phyloP scores from a whole-genome alignment of 2,329 filamentous ascomycete species.

The Daldinia sp. region DNA sequence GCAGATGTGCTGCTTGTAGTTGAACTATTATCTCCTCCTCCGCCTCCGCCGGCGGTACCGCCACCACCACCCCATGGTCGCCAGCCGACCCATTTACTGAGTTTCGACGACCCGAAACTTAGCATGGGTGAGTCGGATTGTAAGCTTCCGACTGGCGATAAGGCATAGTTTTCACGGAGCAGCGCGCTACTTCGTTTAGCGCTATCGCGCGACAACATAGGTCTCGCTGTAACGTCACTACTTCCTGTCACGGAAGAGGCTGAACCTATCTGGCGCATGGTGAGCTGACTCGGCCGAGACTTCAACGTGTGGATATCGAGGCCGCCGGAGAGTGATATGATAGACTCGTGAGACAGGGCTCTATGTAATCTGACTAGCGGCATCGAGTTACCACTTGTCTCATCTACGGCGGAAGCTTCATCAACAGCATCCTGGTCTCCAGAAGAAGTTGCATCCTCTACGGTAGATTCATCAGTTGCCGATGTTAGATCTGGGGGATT shows the following conservation, averaged over 20 bases:
- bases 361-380: slow-evolving; percentile 68
- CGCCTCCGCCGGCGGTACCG: slow-evolving; percentile 32
- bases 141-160: slow-evolving; percentile 52
- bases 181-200: slow-evolving; percentile 65
- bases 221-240: slow-evolving; percentile 69
- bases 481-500: slow-evolving; percentile 50
- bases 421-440: slow-evolving; percentile 43
- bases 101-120: slow-evolving; percentile 44
- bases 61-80: slow-evolving; percentile 49
- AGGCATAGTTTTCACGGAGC: slow-evolving; percentile 65
- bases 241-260: slow-evolving; percentile 67
- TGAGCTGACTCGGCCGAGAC: slow-evolving; percentile 79
- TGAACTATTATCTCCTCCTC: slow-evolving; percentile 29
- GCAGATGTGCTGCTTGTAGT: slow-evolving; percentile 52
- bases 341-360: slow-evolving; percentile 84
- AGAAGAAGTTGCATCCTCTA: slow-evolving; percentile 48
- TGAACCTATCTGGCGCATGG: slow-evolving; percentile 65
- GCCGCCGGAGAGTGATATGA: slow-evolving; percentile 86
- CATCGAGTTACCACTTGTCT: slow-evolving; percentile 52
- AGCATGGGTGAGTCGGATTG: slow-evolving; percentile 50
- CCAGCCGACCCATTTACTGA: slow-evolving; percentile 64
- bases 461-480: slow-evolving; percentile 54
- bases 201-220: slow-evolving; percentile 64
- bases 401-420: slow-evolving; percentile 46
- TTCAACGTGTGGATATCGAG: slow-evolving; percentile 91